Evolutionary conservation across 2,329 filamentous ascomycete genomes (phyloP), one percentile per base, ranked within the genome.

Genomic region (Fonsecaea pugnacius): DNA sequence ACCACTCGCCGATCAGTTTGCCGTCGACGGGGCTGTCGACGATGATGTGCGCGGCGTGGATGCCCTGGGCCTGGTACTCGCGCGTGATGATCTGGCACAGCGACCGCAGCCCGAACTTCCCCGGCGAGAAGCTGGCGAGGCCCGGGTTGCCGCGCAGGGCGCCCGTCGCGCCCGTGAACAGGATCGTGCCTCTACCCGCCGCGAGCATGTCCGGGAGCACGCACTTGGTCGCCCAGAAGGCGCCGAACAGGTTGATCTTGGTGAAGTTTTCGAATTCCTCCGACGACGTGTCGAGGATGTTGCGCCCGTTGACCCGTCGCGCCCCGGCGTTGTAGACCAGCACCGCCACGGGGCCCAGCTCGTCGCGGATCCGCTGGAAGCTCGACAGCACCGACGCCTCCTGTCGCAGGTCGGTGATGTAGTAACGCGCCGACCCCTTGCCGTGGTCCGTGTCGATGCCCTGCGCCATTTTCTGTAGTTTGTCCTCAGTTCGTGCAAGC

Each of bases 21-120:
- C 79, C 63, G 73, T 81, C 65, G 82, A 79, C 27, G 82, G 77
- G 67, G 74, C 83, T 83, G 70, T 86, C 83, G 63, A 84, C 82
- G 63, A 85, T 81, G 1, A 81, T 81, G 74, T 86, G 84, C 9
- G 79, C 78, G 3, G 85, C 83, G 72, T 86, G 84, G 5, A 86
- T 78, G 9, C 84, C 84, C 70, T 84, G 75, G 0, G 83, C 82
- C 0, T 81, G 83, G 71, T 85, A 86, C 71, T 86, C 84, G 53
- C 79, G 79, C 2, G 83, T 83, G 40, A 85, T 74, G 52, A 76
- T 79, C 68, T 83, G 82, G 8, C 78, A 76, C 53, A 86, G 72
- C 1, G 83, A 82, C 9, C 84, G 75, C 60, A 84, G 70, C 2
- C 80, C 83, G 73, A 82, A 85, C 67, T 69, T 69, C 40, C 67